Conservation (phyloP, 352 stramenopile species). For the Phytopythium helicoides region DNA sequence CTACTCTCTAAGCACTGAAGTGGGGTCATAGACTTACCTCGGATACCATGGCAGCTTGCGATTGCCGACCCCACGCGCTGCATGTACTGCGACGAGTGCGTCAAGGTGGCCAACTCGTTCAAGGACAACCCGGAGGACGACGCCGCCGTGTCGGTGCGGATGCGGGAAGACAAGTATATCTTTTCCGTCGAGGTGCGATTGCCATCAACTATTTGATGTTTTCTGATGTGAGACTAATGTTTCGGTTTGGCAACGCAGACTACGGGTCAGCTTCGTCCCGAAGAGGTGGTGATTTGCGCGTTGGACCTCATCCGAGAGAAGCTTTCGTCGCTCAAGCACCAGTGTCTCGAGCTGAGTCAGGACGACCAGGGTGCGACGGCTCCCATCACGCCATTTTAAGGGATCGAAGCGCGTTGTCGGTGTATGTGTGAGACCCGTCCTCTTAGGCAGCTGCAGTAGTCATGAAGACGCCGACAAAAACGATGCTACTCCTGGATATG, state of each 20-base stretch:
- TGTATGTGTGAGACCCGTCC: not conserved
- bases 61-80: slow-evolving; percentile 73
- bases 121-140: slow-evolving; percentile 95
- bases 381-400: slow-evolving; percentile 84
- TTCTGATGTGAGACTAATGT: not conserved
- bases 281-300: slow-evolving; percentile 86
- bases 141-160: slow-evolving; percentile 89
- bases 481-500: slow-evolving; percentile 1
- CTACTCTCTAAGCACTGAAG: too few relatives aligned
- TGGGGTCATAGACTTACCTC: not conserved
- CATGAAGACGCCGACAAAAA: not conserved
- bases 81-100: slow-evolving; percentile 96
- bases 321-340: slow-evolving; percentile 81
- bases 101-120: slow-evolving; percentile 91
- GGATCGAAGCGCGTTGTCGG: not conserved
- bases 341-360: slow-evolving; percentile 83
- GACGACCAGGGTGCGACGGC: slow-evolving; percentile 58
- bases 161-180: slow-evolving; percentile 93
- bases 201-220: not conserved
- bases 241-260: slow-evolving; percentile 33
- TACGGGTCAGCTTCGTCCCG: slow-evolving; percentile 78
- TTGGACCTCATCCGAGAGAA: slow-evolving; percentile 87
- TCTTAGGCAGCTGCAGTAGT: not conserved
- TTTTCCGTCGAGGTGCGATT: slow-evolving; percentile 92
- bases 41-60: slow-evolving; percentile 35